A percentile compares a stretch with the other conserved stretches of the same genome.
phyloP scores from a whole-genome alignment of 441 rosid species.

The Isatis lusitanica region DNA sequence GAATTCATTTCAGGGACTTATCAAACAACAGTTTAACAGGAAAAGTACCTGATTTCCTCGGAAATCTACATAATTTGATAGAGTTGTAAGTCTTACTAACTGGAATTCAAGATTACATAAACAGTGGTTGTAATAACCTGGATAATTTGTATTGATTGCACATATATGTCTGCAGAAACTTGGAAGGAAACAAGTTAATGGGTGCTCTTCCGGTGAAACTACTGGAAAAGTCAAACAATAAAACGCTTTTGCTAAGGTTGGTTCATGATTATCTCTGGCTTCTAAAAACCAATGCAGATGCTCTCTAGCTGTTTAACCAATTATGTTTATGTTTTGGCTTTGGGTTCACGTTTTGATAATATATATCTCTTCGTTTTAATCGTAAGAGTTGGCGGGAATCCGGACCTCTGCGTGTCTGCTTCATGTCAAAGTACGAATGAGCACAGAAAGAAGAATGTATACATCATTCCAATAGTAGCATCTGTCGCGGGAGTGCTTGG shows the following conservation, averaged over 20 bases:
- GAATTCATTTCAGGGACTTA: conserved; percentile 47
- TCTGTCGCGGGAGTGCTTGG: conserved; percentile 30
- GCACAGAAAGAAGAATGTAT: conserved; percentile 21
- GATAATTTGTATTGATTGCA: neutral
- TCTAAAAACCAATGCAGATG: neutral
- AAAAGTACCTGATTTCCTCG: conserved; percentile 45
- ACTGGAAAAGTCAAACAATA: conserved; percentile 31
- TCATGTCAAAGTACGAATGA: conserved; percentile 34
- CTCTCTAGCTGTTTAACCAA: neutral
- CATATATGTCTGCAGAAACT: conserved; percentile 40
- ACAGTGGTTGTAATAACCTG: neutral
- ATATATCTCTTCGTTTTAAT: conserved; percentile 11
- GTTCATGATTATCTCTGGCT: neutral
- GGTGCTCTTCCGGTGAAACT: conserved; percentile 49
- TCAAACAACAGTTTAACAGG: conserved; percentile 60
- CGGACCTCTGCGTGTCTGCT: conserved; percentile 36
- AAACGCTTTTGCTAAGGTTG: conserved; percentile 35
- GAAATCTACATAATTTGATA: conserved; percentile 40
- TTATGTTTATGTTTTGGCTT: neutral
- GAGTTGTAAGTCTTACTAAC: conserved; percentile 42
- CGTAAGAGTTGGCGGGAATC: conserved; percentile 39
- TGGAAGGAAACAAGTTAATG: conserved; percentile 45
- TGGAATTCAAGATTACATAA: neutral
- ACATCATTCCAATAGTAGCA: conserved; percentile 39
- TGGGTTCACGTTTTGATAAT: neutral